Conservation (phyloP, 257 asterid species). For the Ehretia macrophylla region DNA sequence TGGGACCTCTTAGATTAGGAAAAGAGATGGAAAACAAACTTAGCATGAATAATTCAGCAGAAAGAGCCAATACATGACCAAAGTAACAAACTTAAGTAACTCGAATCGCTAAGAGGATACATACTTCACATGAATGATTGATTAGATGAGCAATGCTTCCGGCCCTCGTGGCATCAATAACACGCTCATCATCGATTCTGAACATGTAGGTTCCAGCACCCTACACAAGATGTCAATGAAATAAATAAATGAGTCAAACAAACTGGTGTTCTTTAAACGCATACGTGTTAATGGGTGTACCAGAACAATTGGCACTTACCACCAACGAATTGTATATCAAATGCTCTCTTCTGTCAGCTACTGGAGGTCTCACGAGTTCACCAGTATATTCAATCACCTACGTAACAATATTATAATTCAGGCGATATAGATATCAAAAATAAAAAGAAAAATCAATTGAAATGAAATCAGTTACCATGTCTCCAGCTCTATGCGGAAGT, state of each 20-base stretch:
- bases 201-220: conserved; percentile 99
- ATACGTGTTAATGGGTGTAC: neutral
- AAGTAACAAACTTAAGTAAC: conserved; percentile 1
- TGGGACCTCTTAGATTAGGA: too few relatives aligned
- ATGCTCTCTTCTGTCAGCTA: conserved; percentile 96
- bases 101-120: conserved; percentile 18
- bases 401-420: conserved; percentile 21
- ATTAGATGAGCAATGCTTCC: conserved; percentile 98
- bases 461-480: conserved; percentile 62
- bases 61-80: too few relatives aligned
- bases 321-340: conserved; percentile 83
- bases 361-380: conserved; percentile 84
- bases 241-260: conserved; percentile 8
- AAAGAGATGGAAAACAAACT: too few relatives aligned
- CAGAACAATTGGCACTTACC: conserved; percentile 67
- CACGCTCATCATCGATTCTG: conserved; percentile 83
- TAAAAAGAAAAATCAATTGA: conserved; percentile 12
- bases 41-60: too few relatives aligned
- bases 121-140: conserved; percentile 96
- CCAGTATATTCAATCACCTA: conserved; percentile 94
- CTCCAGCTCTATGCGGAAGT: conserved; percentile 88
- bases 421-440: conserved; percentile 13
- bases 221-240: conserved; percentile 37
- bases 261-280: neutral
- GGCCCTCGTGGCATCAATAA: conserved; percentile 93